These are phyloP conservation scores for Symbiodinium pilosum DNA, from an alignment of 73 alveolate genomes.

Conservation along the genomic window DNA sequence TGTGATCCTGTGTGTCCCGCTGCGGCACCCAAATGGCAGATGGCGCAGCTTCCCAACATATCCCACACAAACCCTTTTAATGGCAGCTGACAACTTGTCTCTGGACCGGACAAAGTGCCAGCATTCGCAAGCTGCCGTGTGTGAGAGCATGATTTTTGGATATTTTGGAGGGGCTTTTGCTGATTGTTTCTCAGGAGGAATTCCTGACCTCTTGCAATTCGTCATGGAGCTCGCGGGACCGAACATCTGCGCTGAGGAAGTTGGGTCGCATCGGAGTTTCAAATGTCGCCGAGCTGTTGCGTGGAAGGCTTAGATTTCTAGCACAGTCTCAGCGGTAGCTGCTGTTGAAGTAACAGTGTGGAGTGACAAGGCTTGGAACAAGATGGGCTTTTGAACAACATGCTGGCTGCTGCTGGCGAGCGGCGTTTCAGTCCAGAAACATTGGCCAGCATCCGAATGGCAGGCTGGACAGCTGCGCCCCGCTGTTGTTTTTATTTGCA, in stretches of 20 bases:
- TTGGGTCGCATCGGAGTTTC: neutral
- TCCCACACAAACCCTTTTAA: neutral
- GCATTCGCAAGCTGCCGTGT: neutral
- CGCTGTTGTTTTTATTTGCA: too few species aligned
- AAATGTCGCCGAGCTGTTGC: neutral
- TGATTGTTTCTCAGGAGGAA: neutral
- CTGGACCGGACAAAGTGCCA: neutral
- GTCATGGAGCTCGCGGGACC: neutral
- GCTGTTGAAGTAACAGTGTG: neutral
- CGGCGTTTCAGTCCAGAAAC: neutral
- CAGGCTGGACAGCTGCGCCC: neutral
- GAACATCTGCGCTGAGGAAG: neutral
- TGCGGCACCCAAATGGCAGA: neutral
- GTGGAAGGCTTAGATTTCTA: neutral
- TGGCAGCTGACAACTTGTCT: neutral
- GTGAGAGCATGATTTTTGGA: neutral
- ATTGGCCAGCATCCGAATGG: neutral
- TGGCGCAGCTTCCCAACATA: neutral
- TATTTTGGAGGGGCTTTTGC: too few species aligned
- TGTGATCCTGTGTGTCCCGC: too few species aligned
- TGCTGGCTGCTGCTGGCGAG: neutral
- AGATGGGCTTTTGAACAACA: neutral
- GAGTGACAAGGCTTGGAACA: neutral
- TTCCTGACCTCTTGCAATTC: neutral
- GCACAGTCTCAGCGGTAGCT: neutral